Conservation (phyloP, 768 basidiomycete genomes). For the Peribolospora kevripleyi region DNA sequence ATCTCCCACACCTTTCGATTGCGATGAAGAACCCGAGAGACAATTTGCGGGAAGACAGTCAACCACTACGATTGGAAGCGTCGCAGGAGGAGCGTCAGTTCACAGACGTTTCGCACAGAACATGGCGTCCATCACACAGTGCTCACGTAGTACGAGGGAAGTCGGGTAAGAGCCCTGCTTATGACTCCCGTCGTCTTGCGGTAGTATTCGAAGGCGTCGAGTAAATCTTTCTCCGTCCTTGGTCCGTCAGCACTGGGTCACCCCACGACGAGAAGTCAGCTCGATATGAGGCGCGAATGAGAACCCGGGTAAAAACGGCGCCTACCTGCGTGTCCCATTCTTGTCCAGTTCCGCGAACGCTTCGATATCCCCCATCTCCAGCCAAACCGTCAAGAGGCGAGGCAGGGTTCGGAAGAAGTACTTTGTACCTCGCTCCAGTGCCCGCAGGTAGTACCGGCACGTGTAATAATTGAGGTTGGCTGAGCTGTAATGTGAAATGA, state of each 20-base stretch:
- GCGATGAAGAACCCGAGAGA: constrained; percentile 65
- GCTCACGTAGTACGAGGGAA: too few species aligned
- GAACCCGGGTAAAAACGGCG: neutral
- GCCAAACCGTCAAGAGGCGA: constrained; percentile 76
- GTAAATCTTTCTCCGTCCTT: too few species aligned
- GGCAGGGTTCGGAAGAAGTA: constrained; percentile 90
- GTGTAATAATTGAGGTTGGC: constrained; percentile 20
- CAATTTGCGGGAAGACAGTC: constrained; percentile 87
- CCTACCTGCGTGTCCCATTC: neutral
- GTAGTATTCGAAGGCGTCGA: too few species aligned
- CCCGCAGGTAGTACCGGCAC: constrained; percentile 39
- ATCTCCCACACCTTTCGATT: constrained; percentile 36
- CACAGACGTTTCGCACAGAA: too few species aligned
- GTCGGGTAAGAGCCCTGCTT: too few species aligned
- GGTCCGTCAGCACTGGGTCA: too few species aligned
- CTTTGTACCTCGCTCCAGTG: constrained; percentile 65
- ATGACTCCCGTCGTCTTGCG: too few species aligned
- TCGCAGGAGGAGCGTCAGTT: neutral
- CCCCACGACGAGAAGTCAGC: neutral
- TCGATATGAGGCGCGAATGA: neutral
- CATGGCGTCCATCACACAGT: too few species aligned
- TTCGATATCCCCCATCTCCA: constrained; percentile 53
- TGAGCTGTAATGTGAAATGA: neutral
- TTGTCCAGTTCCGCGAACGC: constrained; percentile 1
- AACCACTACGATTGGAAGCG: constrained; percentile 41